Conservation (phyloP, 345 rosid genomes). For the Geranium rotundifolium region DNA sequence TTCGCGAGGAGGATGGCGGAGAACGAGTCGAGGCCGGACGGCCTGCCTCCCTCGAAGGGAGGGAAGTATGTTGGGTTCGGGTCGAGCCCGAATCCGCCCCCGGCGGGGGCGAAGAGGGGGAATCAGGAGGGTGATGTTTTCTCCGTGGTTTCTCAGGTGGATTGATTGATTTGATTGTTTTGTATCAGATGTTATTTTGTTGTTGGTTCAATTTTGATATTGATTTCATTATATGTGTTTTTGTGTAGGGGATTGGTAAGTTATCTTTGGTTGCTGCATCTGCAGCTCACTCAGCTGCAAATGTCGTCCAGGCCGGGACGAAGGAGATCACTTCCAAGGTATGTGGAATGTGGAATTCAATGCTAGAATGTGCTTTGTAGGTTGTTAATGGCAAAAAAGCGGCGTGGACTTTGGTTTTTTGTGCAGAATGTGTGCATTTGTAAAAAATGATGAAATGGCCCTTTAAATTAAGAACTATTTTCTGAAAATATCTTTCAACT, state of each 20-base stretch:
- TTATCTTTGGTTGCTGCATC: slow-evolving; percentile 82
- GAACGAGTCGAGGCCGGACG: slow-evolving; percentile 78
- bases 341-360: no score
- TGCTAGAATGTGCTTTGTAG: no score
- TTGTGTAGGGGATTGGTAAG: slow-evolving; percentile 63
- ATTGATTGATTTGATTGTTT: not conserved
- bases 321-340: slow-evolving; percentile 74
- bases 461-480: no score
- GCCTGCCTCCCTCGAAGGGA: slow-evolving; percentile 86
- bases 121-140: slow-evolving; percentile 55
- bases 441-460: no score
- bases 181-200: not conserved
- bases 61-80: slow-evolving; percentile 97
- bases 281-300: slow-evolving; percentile 33
- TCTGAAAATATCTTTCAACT: no score
- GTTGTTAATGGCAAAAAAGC: no score
- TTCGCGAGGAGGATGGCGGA: slow-evolving; percentile 62
- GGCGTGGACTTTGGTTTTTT: no score
- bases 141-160: slow-evolving; percentile 76
- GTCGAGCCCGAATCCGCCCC: slow-evolving; percentile 48
- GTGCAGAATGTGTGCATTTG: no score
- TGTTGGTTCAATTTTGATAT: not conserved
- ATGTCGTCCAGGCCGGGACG: slow-evolving; percentile 76
- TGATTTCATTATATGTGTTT: no score
- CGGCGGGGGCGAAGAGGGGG: slow-evolving; percentile 13